Conservation (phyloP, 2,329 filamentous ascomycete species). For the Aureobasidium subglaciale region DNA sequence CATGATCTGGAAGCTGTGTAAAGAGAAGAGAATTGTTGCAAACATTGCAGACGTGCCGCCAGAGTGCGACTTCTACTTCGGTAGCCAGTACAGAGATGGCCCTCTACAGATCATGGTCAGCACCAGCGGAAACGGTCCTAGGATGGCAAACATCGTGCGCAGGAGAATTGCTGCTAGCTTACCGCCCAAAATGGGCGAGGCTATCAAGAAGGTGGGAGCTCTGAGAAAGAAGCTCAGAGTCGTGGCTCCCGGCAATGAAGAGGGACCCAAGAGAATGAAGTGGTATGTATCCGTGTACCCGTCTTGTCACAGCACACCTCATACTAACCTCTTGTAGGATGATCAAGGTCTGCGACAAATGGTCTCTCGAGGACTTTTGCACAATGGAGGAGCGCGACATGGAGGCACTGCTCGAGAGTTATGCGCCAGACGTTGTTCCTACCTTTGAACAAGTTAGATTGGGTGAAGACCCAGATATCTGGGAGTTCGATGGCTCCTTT, state of each 20-base stretch:
- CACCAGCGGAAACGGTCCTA: constrained; percentile 93
- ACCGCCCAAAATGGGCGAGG: constrained; percentile 72
- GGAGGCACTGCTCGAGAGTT: constrained; percentile 73
- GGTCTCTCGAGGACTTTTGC: constrained; percentile 77
- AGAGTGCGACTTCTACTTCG: constrained; percentile 99
- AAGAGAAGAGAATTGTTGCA: constrained; percentile 71
- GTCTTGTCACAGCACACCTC: too few relatives aligned
- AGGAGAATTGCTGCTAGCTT: constrained; percentile 70
- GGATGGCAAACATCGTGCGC: constrained; percentile 79
- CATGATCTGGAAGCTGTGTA: constrained; percentile 88
- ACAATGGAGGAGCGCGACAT: constrained; percentile 75
- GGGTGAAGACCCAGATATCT: constrained; percentile 27
- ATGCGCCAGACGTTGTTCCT: constrained; percentile 44
- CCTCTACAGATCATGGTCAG: constrained; percentile 98
- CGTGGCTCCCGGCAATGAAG: constrained; percentile 62
- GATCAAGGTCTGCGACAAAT: constrained; percentile 81
- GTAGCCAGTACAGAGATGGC: constrained; percentile 87
- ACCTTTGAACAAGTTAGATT: constrained; percentile 36
- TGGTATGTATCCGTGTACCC: constrained; percentile 51
- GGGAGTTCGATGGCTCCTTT: constrained; percentile 42
- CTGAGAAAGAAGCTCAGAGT: constrained; percentile 72
- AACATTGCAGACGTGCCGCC: constrained; percentile 96
- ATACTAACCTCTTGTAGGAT: constrained; percentile 57
- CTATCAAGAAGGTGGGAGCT: constrained; percentile 76
- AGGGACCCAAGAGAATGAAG: constrained; percentile 81